Conservation (phyloP, 164 flowering plant species). For the Hamamelis virginiana region DNA sequence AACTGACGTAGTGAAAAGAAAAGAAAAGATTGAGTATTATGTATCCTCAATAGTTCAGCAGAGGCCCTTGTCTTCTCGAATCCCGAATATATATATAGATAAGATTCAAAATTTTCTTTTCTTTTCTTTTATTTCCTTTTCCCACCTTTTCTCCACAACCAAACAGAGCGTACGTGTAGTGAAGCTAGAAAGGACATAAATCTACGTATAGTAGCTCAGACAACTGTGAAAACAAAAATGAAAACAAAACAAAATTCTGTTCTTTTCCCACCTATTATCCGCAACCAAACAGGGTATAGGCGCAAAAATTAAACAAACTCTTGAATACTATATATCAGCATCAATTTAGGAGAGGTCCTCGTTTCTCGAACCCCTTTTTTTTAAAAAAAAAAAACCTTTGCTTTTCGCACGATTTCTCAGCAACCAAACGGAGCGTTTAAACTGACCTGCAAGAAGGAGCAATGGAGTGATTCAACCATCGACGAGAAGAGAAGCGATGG, state of each 20-base stretch:
- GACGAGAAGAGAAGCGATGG: slow-evolving; percentile 35
- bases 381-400: neutral
- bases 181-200: neutral
- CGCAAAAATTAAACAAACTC: too few species aligned
- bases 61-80: neutral
- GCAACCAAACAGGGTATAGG: too few species aligned
- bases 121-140: neutral
- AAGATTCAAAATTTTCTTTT: neutral
- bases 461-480: slow-evolving; percentile 31
- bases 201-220: too few species aligned
- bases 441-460: slow-evolving; percentile 15
- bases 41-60: neutral
- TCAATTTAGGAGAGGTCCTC: too few species aligned
- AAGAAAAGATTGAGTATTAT: too few species aligned
- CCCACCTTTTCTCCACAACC: slow-evolving; percentile 1
- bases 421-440: neutral
- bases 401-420: neutral
- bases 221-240: too few species aligned
- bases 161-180: neutral
- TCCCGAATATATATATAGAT: neutral
- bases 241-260: neutral
- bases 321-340: too few species aligned
- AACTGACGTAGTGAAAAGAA: too few species aligned
- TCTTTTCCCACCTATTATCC: too few species aligned
- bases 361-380: too few species aligned